phyloP scores from a whole-genome alignment of 129 eudicot species.

The Logfia minima region DNA sequence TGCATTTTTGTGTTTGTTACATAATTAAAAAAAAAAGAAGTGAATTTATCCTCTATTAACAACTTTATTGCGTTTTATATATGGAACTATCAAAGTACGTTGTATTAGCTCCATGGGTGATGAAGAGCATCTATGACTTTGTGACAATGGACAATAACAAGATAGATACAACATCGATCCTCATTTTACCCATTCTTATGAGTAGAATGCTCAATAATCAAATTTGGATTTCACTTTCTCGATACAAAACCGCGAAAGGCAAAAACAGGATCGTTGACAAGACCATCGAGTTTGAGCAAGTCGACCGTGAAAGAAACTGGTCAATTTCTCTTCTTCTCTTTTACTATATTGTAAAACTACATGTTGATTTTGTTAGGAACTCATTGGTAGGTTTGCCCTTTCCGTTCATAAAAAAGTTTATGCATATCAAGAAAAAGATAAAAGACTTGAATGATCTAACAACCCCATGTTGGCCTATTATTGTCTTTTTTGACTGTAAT shows the following conservation, averaged over 20 bases:
- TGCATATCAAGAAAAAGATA: neutral
- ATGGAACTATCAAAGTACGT: slow-evolving; percentile 44
- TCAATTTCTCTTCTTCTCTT: slow-evolving; percentile 11
- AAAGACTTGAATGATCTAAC: neutral
- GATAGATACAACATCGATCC: slow-evolving; percentile 34
- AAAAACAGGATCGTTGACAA: slow-evolving; percentile 61
- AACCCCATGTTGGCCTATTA: neutral
- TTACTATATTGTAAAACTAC: neutral
- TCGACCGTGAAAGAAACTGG: slow-evolving; percentile 76
- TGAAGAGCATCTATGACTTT: slow-evolving; percentile 43
- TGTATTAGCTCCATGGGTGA: slow-evolving; percentile 58
- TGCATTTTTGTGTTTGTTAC: neutral
- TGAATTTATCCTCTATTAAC: slow-evolving; percentile 11
- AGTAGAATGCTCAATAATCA: slow-evolving; percentile 63
- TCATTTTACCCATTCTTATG: slow-evolving; percentile 45
- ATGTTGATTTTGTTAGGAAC: neutral
- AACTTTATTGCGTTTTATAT: neutral
- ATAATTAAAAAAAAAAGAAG: no score
- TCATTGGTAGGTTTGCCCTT: neutral
- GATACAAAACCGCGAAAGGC: slow-evolving; percentile 75
- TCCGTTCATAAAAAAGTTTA: neutral
- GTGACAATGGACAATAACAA: slow-evolving; percentile 32
- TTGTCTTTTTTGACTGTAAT: no score
- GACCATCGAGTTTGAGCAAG: slow-evolving; percentile 77
- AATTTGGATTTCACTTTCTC: slow-evolving; percentile 71